Evolutionary conservation across 2,329 filamentous ascomycete species (phyloP), one percentile per base, ranked within the genome.

Genomic region (Epichloe baconii): DNA sequence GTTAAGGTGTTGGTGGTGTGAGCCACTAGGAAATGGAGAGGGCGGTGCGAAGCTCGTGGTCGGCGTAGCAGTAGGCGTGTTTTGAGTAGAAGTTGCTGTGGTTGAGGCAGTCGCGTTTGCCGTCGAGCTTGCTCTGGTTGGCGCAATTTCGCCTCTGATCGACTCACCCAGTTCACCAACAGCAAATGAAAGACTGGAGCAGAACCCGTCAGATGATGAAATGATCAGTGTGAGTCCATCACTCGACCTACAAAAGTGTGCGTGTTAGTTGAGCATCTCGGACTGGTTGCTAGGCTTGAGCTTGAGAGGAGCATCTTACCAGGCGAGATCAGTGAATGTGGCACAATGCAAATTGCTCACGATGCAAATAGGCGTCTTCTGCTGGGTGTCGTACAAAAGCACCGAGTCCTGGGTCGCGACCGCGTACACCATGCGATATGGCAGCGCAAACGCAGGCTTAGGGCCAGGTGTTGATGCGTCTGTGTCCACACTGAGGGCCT

Each of bases 141-240:
- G 70, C n/a, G 74, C 71, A 40, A 82, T 65, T 48, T 88, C 82
- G 35, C 83, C 84, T 8, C 81, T 83, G 65, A 94, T 94, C 5
- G 82, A 70, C 56, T 91, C 83, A 12, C 93, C 93, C 1, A 98
- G 73, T 66, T 98, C 93, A 8, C 88, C 87, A 2, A 85, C 73
- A 1, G 79, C 69, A 63, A 98, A 98, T 0, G 89, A 86, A 5
- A 98, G 73, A 0, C 87, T 85, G 0, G 93, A 98, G 66, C 93
- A 98, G 71, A 97, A 98, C 0, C 93, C 93, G 66, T 98, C 93
- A 0, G 93, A 96, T 0, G 93, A 98, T n/a, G 89, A 93, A 71
- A 98, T 94, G 47, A 98, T 75, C 21, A 98, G 72, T 1, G 73
- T 75, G 34, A 68, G 60, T 36, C 76, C 76, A 52, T 78, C 74